Percentiles rank a stretch among this genome's conserved stretches.
These are phyloP conservation scores for Heliamphora pulchella DNA, from an alignment of 179 eudicot species.

Conservation along the genomic window DNA sequence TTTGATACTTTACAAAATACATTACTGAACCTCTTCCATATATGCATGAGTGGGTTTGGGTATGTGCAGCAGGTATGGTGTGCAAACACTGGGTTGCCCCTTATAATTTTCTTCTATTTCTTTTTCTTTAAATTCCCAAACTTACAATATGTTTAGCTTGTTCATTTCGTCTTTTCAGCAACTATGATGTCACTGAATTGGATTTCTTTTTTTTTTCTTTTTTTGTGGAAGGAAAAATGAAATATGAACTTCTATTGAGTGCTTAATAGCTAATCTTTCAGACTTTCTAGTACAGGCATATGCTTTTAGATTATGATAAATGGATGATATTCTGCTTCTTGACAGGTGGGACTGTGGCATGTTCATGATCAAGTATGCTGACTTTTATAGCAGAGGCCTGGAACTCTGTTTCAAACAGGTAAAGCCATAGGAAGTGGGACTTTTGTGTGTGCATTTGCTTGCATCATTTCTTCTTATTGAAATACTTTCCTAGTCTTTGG, in stretches of 20 bases:
- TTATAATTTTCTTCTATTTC: no score
- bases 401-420: constrained; percentile 87
- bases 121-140: not conserved
- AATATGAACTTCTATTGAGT: not conserved
- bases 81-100: not conserved
- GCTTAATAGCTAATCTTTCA: not conserved
- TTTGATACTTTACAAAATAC: no score
- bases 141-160: not conserved
- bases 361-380: constrained; percentile 90
- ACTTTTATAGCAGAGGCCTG: constrained; percentile 84
- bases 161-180: not conserved
- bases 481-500: not conserved
- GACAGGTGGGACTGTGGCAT: constrained; percentile 86
- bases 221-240: not conserved
- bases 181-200: not conserved
- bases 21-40: not conserved
- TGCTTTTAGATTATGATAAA: not conserved
- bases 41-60: no score
- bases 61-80: not conserved
- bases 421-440: constrained; percentile 9
- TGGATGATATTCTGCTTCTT: constrained; percentile 11
- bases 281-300: not conserved
- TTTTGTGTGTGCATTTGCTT: not conserved
- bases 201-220: not conserved
- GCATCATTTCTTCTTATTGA: not conserved